A percentile compares a stretch with the other conserved stretches of the same genome.
These are phyloP conservation scores for Leishmania braziliensis DNA, from an alignment of 208 protist species.

Conservation along the genomic window DNA sequence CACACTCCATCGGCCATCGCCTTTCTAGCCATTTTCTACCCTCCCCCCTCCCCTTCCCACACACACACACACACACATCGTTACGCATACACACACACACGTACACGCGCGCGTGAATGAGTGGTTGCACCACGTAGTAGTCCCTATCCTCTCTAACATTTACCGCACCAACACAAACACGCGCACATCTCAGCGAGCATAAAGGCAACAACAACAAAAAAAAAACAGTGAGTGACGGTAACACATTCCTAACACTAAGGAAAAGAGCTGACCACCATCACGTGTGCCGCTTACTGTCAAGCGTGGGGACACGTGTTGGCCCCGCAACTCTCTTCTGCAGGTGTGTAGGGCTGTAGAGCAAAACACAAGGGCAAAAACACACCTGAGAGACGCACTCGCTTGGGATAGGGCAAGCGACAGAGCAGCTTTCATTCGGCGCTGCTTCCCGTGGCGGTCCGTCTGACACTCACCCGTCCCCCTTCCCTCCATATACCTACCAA, in stretches of 20 bases:
- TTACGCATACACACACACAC: neutral
- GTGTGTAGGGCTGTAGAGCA: too few relatives aligned
- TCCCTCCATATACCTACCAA: neutral
- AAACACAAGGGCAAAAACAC: neutral
- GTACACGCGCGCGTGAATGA: neutral
- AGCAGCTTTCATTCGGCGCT: neutral
- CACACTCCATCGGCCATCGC: neutral
- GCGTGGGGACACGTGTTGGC: neutral
- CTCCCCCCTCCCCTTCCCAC: neutral
- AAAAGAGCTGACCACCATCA: neutral
- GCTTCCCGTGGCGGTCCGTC: neutral
- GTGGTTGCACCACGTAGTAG: neutral
- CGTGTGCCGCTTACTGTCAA: neutral
- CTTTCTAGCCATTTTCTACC: neutral
- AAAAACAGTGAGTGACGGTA: neutral
- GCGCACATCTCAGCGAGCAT: neutral
- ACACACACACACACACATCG: neutral
- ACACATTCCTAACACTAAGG: neutral
- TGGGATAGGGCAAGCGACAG: neutral
- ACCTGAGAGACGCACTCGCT: neutral
- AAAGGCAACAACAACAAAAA: neutral
- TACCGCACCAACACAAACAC: neutral
- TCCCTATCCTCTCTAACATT: neutral
- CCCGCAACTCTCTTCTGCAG: neutral
- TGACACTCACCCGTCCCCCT: too few relatives aligned